phyloP scores from a whole-genome alignment of 2,329 filamentous ascomycete species.

The Cladophialophora exuberans region DNA sequence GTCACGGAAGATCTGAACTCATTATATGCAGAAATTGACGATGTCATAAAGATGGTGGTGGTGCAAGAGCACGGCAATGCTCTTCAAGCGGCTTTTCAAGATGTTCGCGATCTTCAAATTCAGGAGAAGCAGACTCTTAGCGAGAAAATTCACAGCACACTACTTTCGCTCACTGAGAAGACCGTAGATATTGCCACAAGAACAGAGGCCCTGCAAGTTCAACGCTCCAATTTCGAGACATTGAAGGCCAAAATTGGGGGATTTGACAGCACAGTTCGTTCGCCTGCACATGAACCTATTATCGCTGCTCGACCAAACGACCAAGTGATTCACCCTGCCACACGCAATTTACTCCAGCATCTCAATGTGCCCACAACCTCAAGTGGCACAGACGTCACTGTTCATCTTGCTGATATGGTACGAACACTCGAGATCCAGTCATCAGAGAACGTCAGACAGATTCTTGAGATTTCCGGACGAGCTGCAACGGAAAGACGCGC shows the following conservation, averaged over 20 bases:
- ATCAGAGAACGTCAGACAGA: neutral
- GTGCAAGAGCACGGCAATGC: conserved; percentile 22
- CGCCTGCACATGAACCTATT: neutral
- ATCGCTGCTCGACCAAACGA: neutral
- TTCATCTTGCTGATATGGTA: neutral
- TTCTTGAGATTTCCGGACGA: conserved; percentile 2
- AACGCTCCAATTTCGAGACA: conserved; percentile 7
- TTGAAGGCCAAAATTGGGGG: neutral
- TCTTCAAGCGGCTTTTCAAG: conserved; percentile 5
- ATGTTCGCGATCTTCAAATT: conserved; percentile 1
- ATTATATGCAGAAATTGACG: conserved; percentile 30
- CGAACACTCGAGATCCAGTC: conserved; percentile 3
- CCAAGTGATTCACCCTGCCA: conserved; percentile 2
- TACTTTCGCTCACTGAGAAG: conserved; percentile 15
- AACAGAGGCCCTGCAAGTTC: conserved; percentile 21
- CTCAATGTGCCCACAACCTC: conserved; percentile 9
- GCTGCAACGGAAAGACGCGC: conserved; percentile 5
- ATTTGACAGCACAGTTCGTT: neutral
- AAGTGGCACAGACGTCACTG: neutral
- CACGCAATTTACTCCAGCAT: conserved; percentile 13
- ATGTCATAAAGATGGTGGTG: conserved; percentile 30
- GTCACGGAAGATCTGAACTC: conserved; percentile 26
- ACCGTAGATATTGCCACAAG: conserved; percentile 9
- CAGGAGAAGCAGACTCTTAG: neutral
- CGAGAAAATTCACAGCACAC: conserved; percentile 14